Conservation (phyloP, 345 rosid genomes). For the Hibiscus trionum region DNA sequence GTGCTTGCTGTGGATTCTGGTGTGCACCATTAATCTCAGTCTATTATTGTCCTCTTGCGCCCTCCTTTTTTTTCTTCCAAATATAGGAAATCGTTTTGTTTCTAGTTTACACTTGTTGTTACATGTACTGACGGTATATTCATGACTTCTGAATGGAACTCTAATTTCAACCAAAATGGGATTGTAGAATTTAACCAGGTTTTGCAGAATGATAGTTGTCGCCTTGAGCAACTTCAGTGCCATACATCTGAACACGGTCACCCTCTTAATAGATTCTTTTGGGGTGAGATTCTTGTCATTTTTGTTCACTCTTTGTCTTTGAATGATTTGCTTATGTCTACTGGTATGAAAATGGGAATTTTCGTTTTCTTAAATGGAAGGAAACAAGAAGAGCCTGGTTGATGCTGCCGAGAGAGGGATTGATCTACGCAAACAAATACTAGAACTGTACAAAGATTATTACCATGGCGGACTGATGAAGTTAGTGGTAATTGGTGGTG, state of each 20-base stretch:
- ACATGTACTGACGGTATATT: neutral
- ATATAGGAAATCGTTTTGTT: neutral
- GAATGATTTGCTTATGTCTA: constrained; percentile 10
- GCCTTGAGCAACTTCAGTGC: constrained; percentile 94
- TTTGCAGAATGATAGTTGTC: constrained; percentile 83
- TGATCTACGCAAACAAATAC: constrained; percentile 64
- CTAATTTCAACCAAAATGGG: constrained; percentile 18
- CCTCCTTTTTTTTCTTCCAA: neutral
- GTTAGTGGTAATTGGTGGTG: constrained; percentile 96
- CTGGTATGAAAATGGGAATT: constrained; percentile 6
- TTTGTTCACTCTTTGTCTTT: constrained; percentile 9
- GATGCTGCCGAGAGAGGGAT: constrained; percentile 85
- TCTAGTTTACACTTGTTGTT: neutral
- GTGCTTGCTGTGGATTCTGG: constrained; percentile 98
- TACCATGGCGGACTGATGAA: constrained; percentile 93
- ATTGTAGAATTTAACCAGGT: constrained; percentile 83
- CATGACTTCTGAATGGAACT: constrained; percentile 5
- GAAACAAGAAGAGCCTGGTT: constrained; percentile 84
- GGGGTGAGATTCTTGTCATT: constrained; percentile 59
- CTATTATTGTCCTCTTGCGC: neutral
- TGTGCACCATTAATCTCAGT: constrained; percentile 18
- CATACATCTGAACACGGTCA: constrained; percentile 63
- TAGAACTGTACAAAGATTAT: constrained; percentile 55
- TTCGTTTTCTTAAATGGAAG: constrained; percentile 35
- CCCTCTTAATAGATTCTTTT: constrained; percentile 71